Percentiles rank a stretch among this genome's conserved stretches.
Evolutionary conservation across 495 filamentous ascomycete species (phyloP).

Genomic region (Paragyromitra xinjiangensis): DNA sequence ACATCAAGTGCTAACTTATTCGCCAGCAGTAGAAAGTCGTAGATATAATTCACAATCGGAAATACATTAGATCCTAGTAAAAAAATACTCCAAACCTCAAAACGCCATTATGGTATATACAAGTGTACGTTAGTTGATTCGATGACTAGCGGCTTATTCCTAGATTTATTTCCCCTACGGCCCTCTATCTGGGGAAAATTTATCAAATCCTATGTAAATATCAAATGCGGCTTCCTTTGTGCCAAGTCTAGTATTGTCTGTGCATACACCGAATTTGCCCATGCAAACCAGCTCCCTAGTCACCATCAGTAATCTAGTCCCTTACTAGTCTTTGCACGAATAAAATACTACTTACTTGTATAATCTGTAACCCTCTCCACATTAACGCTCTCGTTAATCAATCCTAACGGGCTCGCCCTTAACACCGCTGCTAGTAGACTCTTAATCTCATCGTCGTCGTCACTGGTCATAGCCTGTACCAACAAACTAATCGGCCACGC

Average conservation of each 20-base stretch:
- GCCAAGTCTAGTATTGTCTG: slow-evolving; percentile 92
- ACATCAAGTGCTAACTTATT: too few species aligned
- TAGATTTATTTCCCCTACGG: not conserved
- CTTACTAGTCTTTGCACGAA: not conserved
- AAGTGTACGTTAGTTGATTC: not conserved
- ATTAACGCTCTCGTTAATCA: slow-evolving; percentile 92
- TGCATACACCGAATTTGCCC: slow-evolving; percentile 96
- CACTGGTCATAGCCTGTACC: slow-evolving; percentile 87
- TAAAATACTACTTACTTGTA: slow-evolving; percentile 68
- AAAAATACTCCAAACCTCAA: not conserved
- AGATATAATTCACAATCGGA: too few species aligned
- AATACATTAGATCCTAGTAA: not conserved
- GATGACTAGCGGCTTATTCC: not conserved
- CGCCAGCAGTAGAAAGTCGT: too few species aligned
- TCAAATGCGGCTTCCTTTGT: slow-evolving; percentile 81
- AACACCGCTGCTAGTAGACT: slow-evolving; percentile 76
- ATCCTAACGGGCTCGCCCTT: slow-evolving; percentile 73
- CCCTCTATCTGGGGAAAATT: not conserved
- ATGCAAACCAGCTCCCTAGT: slow-evolving; percentile 89
- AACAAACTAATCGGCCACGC: slow-evolving; percentile 99
- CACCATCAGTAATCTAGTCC: slow-evolving; percentile 55
- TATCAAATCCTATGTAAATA: slow-evolving; percentile 65
- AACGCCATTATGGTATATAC: slow-evolving; percentile 22
- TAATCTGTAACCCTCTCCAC: slow-evolving; percentile 78
- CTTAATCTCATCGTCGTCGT: slow-evolving; percentile 83